Evolutionary conservation across 257 asterid species (phyloP).

Genomic region (Solanum chiquidenum): DNA sequence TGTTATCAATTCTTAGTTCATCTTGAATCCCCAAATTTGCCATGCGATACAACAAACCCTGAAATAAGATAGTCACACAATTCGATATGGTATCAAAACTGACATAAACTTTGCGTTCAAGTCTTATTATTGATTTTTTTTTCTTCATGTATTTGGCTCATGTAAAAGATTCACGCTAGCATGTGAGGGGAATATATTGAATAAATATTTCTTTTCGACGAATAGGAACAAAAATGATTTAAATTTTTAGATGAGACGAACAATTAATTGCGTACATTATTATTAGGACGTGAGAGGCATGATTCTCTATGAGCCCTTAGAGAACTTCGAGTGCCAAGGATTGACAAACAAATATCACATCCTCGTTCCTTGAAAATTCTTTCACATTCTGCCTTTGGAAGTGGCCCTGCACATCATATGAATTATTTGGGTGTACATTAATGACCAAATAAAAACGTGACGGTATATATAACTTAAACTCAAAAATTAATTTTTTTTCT

Average conservation of each 20-base stretch:
- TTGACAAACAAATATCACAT: conserved; percentile 57
- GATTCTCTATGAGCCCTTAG: conserved; percentile 45
- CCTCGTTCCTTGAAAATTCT: conserved; percentile 82
- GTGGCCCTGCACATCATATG: conserved; percentile 41
- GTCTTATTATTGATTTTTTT: not conserved
- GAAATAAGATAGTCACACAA: not conserved
- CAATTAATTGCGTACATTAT: not conserved
- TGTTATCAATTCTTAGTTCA: conserved; percentile 56
- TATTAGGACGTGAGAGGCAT: conserved; percentile 65
- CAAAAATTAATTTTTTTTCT: not conserved
- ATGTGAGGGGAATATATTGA: not conserved
- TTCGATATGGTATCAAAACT: not conserved
- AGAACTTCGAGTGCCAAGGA: conserved; percentile 38
- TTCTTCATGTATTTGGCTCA: not conserved
- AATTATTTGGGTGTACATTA: not conserved
- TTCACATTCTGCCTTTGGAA: conserved; percentile 91
- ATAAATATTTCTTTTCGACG: not conserved
- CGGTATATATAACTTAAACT: not conserved
- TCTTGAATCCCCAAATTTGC: conserved; percentile 72
- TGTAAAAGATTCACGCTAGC: not conserved
- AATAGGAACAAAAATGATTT: not conserved
- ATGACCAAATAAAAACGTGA: not conserved
- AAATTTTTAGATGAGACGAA: not conserved
- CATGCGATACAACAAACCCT: conserved; percentile 66
- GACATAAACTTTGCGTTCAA: not conserved